Evolutionary conservation across 2,329 filamentous ascomycete species (phyloP), one percentile per base, ranked within the genome.

Genomic region (Fusarium nematophilum): DNA sequence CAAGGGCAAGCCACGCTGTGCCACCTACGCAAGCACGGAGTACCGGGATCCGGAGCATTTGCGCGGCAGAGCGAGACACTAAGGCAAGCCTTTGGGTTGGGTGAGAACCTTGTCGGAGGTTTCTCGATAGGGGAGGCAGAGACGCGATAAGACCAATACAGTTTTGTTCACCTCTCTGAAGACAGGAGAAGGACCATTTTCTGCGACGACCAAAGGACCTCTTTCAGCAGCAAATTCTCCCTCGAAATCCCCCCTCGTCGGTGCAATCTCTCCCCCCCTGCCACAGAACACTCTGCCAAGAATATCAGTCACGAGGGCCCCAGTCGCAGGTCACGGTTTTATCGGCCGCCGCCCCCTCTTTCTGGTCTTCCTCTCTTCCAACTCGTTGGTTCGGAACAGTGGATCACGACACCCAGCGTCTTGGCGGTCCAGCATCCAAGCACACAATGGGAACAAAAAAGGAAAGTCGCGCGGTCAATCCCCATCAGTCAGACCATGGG

Each of bases 391-490:
- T 17, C 6, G 11, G 13, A 34, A 21, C 26, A 34, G 14, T 29
- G 61, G 61, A 55, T 23, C 47, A 44, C 5, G 38, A 27, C 25
- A 37, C 47, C 29, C 18, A 5, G 25, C 5, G 10, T 30, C 61
- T 64, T 64, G 61, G 61, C 61, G 25, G 29, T 27, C 40, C 51
- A 34, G 25, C 21, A 21, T 21, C 31, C 39, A 36, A 31, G 42
- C 33, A 37, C 29, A 31, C 46, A n/a, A 15, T 29, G 27, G n/a
- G 26, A 5, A 36, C 47, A 18, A 57, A 57, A 44, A 1, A 25
- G 57, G 53, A 44, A 62, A 62, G 31, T 48, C 44, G 45, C 29
- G 26, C 38, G 61, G 26, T 15, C 36, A 21, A 53, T 63, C 50
- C 25, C 13, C 50, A 62, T 40, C n/a, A 25, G 42, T 47, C 38